phyloP scores from a whole-genome alignment of 768 basidiomycete species.

The Lentinula lateritia region DNA sequence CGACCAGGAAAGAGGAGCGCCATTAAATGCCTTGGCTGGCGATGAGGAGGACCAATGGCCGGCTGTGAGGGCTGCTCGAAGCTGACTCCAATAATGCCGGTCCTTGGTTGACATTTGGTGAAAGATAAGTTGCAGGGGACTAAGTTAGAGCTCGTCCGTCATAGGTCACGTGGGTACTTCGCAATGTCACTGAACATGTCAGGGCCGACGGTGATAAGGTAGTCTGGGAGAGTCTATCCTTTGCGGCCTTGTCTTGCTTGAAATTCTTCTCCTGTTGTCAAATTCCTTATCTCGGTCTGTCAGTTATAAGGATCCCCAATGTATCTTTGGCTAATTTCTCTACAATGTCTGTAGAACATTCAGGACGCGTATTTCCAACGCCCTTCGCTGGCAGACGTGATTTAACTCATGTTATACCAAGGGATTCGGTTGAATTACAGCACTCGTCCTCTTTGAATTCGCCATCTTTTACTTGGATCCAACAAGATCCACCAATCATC shows the following conservation, averaged over 20 bases:
- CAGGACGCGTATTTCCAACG: not conserved
- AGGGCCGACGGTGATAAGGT: not conserved
- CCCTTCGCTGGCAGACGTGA: not conserved
- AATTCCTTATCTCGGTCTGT: not conserved
- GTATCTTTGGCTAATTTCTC: not conserved
- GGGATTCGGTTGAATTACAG: not conserved
- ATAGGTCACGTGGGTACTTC: not conserved
- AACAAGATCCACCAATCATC: not conserved
- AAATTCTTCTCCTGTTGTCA: not conserved
- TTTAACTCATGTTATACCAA: not conserved
- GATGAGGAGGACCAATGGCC: conserved; percentile 63
- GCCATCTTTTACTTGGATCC: not conserved
- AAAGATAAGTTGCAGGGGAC: not conserved
- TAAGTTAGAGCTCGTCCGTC: not conserved
- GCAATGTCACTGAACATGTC: not conserved
- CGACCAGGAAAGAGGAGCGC: conserved; percentile 56
- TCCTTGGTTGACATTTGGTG: conserved; percentile 39
- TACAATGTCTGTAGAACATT: not conserved
- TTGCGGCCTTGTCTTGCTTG: not conserved
- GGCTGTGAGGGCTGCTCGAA: conserved; percentile 62
- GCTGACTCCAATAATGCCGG: conserved; percentile 73
- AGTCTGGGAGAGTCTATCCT: not conserved
- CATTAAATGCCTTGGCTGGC: conserved; percentile 60
- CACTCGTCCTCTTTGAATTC: not conserved
- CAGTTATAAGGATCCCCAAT: not conserved